Percentiles rank a stretch among this genome's conserved stretches.
These are phyloP conservation scores for Stephanodiscus triporus DNA, from an alignment of 108 stramenopile genomes.

Conservation along the genomic window DNA sequence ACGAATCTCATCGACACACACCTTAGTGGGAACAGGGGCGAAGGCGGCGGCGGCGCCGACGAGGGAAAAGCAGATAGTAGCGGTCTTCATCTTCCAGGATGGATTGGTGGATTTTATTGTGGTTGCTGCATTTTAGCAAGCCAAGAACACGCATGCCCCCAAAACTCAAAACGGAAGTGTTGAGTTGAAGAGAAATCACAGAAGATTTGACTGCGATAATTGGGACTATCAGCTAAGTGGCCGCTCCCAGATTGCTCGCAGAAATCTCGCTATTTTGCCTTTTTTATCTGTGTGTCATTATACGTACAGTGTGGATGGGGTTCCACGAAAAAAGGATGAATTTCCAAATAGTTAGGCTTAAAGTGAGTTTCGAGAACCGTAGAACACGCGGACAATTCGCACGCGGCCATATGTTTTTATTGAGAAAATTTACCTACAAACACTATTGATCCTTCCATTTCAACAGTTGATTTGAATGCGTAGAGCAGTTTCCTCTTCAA, in stretches of 20 bases:
- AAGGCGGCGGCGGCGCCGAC: conserved; percentile 73
- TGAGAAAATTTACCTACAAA: too few relatives aligned
- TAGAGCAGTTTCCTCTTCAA: too few relatives aligned
- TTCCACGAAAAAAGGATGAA: too few relatives aligned
- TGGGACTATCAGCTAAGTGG: background rate
- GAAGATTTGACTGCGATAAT: background rate
- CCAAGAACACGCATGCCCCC: background rate
- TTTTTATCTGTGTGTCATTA: too few relatives aligned
- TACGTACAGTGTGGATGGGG: too few relatives aligned
- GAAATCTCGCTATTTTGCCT: too few relatives aligned
- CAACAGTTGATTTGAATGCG: too few relatives aligned
- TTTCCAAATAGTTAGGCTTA: too few relatives aligned
- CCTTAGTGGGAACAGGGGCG: conserved; percentile 56
- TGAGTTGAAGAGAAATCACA: background rate
- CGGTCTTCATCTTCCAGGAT: conserved; percentile 54
- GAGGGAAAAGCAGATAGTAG: conserved; percentile 57
- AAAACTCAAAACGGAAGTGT: background rate
- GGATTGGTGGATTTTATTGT: background rate
- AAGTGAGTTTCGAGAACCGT: too few relatives aligned
- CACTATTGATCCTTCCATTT: too few relatives aligned
- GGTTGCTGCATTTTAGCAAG: background rate
- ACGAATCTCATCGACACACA: conserved; percentile 14
- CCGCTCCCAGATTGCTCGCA: background rate
- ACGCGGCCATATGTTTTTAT: too few relatives aligned
- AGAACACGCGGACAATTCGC: too few relatives aligned